Conservation (phyloP, 2,329 filamentous ascomycete genomes). For the Diaporthe sp. region DNA sequence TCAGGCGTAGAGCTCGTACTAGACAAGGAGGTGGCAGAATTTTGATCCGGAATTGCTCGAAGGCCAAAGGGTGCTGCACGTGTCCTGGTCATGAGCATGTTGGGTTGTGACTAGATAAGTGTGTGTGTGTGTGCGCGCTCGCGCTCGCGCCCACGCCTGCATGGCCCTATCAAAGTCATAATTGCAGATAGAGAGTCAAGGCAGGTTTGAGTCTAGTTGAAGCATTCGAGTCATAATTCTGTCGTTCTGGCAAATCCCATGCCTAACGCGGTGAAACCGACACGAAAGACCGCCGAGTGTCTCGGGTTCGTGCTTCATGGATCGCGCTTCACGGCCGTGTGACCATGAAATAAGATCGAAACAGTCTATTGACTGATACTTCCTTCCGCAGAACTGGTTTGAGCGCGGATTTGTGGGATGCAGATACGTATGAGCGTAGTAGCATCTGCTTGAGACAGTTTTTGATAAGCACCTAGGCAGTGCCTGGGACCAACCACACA, state of each 20-base stretch:
- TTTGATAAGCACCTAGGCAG: slow-evolving; percentile 23
- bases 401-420: slow-evolving; percentile 25
- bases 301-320: slow-evolving; percentile 24
- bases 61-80: neutral
- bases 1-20: neutral
- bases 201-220: slow-evolving; percentile 7
- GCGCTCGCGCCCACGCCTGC: slow-evolving; percentile 1
- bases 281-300: slow-evolving; percentile 9
- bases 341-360: slow-evolving; percentile 27
- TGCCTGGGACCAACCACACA: slow-evolving; percentile 11
- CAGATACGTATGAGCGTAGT: slow-evolving; percentile 17
- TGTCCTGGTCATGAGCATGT: slow-evolving; percentile 6
- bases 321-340: slow-evolving; percentile 22
- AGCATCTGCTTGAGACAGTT: slow-evolving; percentile 25
- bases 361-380: slow-evolving; percentile 18
- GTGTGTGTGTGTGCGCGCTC: neutral
- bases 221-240: neutral
- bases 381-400: slow-evolving; percentile 15
- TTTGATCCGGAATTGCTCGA: neutral
- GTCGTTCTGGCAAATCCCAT: slow-evolving; percentile 5
- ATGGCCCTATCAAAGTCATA: slow-evolving; percentile 9
- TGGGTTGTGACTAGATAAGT: neutral
- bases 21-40: neutral
- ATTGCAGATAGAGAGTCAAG: neutral
- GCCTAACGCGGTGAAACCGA: slow-evolving; percentile 9